Conservation (phyloP, 768 basidiomycete species). For the Mycena kentingensis region DNA sequence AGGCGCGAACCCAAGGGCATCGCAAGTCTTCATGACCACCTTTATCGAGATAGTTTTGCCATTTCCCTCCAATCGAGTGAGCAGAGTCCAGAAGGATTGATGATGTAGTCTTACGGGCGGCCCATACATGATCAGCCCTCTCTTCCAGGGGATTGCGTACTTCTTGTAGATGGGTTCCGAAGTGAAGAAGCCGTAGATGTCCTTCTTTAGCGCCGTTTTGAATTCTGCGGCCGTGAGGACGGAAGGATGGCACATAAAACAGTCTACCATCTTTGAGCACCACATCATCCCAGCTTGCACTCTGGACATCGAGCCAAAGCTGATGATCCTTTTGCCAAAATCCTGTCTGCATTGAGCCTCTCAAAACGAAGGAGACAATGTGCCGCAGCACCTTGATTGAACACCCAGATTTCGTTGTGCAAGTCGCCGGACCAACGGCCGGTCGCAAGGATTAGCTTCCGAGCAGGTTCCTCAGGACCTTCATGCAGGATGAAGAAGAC, state of each 20-base stretch:
- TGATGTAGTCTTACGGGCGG: too few species aligned
- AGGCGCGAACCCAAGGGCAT: constrained; percentile 60
- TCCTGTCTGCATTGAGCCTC: too few species aligned
- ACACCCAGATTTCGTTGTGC: constrained; percentile 78
- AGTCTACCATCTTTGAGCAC: constrained; percentile 55
- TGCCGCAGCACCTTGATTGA: too few species aligned
- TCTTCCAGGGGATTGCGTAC: constrained; percentile 83
- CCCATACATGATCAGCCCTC: constrained; percentile 32
- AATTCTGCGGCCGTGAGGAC: constrained; percentile 48
- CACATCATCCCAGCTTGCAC: constrained; percentile 73
- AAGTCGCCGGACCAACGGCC: constrained; percentile 55
- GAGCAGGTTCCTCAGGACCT: constrained; percentile 55
- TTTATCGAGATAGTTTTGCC: constrained; percentile 86
- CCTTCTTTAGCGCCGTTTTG: constrained; percentile 70
- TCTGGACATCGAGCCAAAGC: constrained; percentile 65
- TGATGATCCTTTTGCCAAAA: constrained; percentile 63
- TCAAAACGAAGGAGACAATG: too few species aligned
- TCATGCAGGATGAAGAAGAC: constrained; percentile 61
- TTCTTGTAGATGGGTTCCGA: constrained; percentile 73
- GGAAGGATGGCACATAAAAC: neutral
- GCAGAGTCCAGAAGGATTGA: neutral
- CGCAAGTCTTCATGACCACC: constrained; percentile 75
- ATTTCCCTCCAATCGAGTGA: constrained; percentile 48
- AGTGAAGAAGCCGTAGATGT: constrained; percentile 79
- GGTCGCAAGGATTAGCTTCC: constrained; percentile 52